Evolutionary conservation across 768 basidiomycete species (phyloP), one percentile per base, ranked within the genome.

Genomic region (Macrolepiota albuminosa): DNA sequence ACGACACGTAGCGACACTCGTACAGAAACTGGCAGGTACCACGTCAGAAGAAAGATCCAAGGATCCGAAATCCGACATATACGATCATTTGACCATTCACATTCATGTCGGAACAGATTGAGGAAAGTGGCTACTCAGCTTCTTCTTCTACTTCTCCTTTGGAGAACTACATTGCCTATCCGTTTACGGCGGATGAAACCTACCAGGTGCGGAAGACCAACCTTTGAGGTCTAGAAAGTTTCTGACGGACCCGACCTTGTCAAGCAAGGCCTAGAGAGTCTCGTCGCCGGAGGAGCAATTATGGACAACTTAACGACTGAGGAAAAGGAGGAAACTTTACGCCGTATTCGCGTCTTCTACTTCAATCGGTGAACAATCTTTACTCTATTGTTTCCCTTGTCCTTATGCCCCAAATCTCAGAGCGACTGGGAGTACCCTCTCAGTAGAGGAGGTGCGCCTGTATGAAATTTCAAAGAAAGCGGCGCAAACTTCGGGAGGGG

Each of bases 191-290:
- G 24, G 88, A 89, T 64, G 78, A 79, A 39, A 73, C 71, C 2
- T 89, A 84, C 62, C 82, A 87, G 79, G 87, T 88, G 68, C 53
- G 73, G 51, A 42, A 24, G 33, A 37, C 37, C n/a, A 47, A 24
- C 33, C 14, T 51, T 34, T 37, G 21, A 33, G 21, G 42, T 53
- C 31, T 24, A 52, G n/a, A 33, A 40, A 36, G 46, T 52, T 56
- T 63, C 29, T 68, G 52, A 59, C 54, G 40, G 57, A 55, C 46
- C 55, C 26, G 39, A 62, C 56, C 61, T 64, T 63, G 58, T 64
- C 66, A 81, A 89, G 88, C 82, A 84, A 82, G 89, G 89, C 65
- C 73, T 90, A 45, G 77, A 78, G 61, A 81, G 78, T 57, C 81
- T 91, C 34, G 62, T 85, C 6, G 69, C 78, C 6, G 78, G 75